A percentile compares a stretch with the other conserved stretches of the same genome.
Conservation (phyloP, 352 stramenopile genomes). For the Globisporangium cystogenes region DNA sequence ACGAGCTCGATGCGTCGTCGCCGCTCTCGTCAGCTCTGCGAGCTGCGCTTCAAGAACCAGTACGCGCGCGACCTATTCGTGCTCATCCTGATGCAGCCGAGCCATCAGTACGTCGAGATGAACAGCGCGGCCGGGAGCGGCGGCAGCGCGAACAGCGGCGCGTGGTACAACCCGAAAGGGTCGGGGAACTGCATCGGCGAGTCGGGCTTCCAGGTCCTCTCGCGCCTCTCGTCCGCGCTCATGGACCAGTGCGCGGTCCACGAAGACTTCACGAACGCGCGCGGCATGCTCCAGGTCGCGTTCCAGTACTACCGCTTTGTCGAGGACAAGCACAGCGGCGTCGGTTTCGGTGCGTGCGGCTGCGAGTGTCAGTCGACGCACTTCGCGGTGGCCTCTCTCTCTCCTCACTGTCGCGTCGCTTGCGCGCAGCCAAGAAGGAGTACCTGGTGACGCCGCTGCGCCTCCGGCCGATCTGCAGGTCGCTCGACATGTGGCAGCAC, state of each 20-base stretch:
- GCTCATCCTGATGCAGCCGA: constrained; percentile 83
- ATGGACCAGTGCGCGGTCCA: constrained; percentile 74
- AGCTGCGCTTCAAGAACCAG: constrained; percentile 54
- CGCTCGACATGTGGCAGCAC: constrained; percentile 83
- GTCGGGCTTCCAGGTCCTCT: constrained; percentile 57
- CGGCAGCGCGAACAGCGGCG: constrained; percentile 11
- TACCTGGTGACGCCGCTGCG: constrained; percentile 66
- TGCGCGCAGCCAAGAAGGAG: constrained; percentile 63
- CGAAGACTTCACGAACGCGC: constrained; percentile 78
- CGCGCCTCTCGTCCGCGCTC: constrained; percentile 42
- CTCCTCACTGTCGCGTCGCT: background rate
- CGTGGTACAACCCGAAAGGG: constrained; percentile 79
- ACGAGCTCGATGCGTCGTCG: background rate
- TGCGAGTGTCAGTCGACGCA: background rate
- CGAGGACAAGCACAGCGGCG: constrained; percentile 66
- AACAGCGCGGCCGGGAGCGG: constrained; percentile 16
- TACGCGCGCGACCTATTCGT: constrained; percentile 79
- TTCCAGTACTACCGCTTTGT: constrained; percentile 78
- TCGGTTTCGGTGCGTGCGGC: constrained; percentile 54
- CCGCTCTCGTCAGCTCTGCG: constrained; percentile 30
- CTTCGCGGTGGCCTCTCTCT: background rate
- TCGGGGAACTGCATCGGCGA: constrained; percentile 77
- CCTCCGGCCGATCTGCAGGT: constrained; percentile 61
- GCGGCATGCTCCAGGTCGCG: constrained; percentile 74
- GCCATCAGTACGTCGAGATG: constrained; percentile 62